phyloP scores from a whole-genome alignment of 2,329 filamentous ascomycete species.

The Cladosporium cucumerinum region DNA sequence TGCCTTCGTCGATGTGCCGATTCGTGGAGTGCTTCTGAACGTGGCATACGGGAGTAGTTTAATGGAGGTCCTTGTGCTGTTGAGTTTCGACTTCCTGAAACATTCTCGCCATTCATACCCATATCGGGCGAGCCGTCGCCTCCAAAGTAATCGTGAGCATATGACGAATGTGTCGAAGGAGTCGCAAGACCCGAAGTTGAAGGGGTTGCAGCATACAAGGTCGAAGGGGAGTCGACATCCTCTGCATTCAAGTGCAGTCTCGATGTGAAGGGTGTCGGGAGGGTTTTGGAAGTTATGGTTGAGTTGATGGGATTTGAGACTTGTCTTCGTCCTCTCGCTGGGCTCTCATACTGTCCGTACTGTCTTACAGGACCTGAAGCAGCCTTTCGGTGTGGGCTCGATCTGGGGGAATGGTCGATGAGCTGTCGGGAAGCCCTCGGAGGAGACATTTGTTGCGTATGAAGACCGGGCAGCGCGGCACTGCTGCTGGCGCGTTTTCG shows the following conservation, averaged over 20 bases:
- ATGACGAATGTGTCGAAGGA: constrained; percentile 30
- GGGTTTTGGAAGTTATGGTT: neutral
- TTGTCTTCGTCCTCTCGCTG: constrained; percentile 14
- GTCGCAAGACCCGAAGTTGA: constrained; percentile 31
- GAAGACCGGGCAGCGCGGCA: constrained; percentile 34
- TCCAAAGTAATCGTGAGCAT: constrained; percentile 32
- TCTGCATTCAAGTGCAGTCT: constrained; percentile 21
- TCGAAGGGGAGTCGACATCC: constrained; percentile 33
- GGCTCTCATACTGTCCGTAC: constrained; percentile 2
- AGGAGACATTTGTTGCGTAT: constrained; percentile 34
- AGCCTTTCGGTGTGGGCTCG: constrained; percentile 37
- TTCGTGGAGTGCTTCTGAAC: constrained; percentile 17
- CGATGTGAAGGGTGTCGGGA: neutral
- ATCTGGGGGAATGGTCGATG: constrained; percentile 36
- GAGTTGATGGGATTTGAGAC: constrained; percentile 11
- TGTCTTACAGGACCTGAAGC: constrained; percentile 3
- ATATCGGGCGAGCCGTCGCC: constrained; percentile 28
- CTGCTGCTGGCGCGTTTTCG: constrained; percentile 39
- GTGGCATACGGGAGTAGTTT: constrained; percentile 18
- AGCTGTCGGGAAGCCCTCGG: constrained; percentile 30
- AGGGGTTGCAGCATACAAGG: constrained; percentile 18
- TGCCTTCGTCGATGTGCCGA: constrained; percentile 9
- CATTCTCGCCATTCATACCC: constrained; percentile 25
- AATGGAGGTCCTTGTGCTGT: constrained; percentile 25
- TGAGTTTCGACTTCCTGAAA: constrained; percentile 25